phyloP scores from a whole-genome alignment of 1,284 basidiomycete genomes.

The Erythrobasidium hasegawianum region DNA sequence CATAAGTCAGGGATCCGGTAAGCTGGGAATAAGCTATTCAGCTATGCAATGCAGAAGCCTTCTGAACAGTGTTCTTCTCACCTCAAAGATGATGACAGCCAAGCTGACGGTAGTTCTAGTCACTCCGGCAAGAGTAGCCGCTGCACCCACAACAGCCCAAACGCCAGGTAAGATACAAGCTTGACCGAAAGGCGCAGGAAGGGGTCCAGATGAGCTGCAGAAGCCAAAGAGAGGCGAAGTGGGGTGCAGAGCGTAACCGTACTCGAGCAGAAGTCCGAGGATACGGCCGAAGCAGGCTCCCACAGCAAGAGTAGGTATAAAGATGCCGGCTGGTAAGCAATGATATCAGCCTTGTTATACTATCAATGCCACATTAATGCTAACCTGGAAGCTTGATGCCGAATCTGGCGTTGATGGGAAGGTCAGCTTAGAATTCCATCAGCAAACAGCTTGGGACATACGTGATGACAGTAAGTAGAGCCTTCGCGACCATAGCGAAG shows the following conservation, averaged over 20 bases:
- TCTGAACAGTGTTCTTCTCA: no score
- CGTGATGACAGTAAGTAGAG: slow-evolving; percentile 72
- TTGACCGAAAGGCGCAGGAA: slow-evolving; percentile 43
- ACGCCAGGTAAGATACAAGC: slow-evolving; percentile 49
- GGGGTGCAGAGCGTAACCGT: slow-evolving; percentile 66
- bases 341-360: neutral
- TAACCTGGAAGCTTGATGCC: slow-evolving; percentile 75
- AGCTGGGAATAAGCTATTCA: no score
- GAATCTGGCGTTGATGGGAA: slow-evolving; percentile 49
- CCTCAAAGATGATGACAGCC: slow-evolving; percentile 94
- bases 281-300: slow-evolving; percentile 92
- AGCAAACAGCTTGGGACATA: no score
- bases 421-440: no score
- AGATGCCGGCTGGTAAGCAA: slow-evolving; percentile 41
- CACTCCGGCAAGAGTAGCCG: slow-evolving; percentile 52
- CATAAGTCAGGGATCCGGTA: slow-evolving; percentile 79
- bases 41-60: no score
- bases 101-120: slow-evolving; percentile 78
- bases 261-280: slow-evolving; percentile 77
- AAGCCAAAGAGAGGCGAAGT: slow-evolving; percentile 60
- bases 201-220: slow-evolving; percentile 52
- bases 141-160: slow-evolving; percentile 51
- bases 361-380: neutral
- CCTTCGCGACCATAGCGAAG: slow-evolving; percentile 72
- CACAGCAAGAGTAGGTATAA: slow-evolving; percentile 75